phyloP scores from a whole-genome alignment of 208 protist genomes.

The Angomonas desouzai region DNA sequence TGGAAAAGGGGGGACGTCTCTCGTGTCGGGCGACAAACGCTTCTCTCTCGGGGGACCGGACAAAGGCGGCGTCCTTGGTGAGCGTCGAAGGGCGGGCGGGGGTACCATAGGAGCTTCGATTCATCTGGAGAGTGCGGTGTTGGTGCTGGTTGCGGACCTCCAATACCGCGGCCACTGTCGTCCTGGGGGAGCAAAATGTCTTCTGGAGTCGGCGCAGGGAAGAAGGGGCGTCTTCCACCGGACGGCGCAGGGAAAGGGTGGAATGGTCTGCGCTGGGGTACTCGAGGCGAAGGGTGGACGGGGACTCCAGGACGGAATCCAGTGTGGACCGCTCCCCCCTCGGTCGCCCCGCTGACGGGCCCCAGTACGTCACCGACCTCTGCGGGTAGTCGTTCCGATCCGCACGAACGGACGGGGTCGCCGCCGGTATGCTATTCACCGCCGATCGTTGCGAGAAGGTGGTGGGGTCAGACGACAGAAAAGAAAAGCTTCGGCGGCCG shows the following conservation, averaged over 20 bases:
- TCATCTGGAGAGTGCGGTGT: not conserved
- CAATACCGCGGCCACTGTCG: not conserved
- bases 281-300: no score
- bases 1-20: not conserved
- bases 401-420: no score
- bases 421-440: no score
- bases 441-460: not conserved
- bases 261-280: no score
- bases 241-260: no score
- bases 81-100: not conserved
- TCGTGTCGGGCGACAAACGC: not conserved
- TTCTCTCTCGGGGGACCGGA: not conserved
- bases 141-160: not conserved
- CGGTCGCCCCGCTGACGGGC: no score
- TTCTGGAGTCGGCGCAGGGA: not conserved
- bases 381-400: no score
- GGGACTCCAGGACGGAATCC: not conserved
- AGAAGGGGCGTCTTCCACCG: no score
- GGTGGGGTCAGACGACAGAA: not conserved
- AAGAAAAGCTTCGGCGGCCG: not conserved
- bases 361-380: no score
- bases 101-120: not conserved
- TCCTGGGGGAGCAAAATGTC: slow-evolving; percentile 1
- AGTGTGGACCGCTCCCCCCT: no score
- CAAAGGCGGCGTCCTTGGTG: not conserved